Base-by-base conservation (phyloP, 345 rosid genomes). In the Arabis alpina region DNA sequence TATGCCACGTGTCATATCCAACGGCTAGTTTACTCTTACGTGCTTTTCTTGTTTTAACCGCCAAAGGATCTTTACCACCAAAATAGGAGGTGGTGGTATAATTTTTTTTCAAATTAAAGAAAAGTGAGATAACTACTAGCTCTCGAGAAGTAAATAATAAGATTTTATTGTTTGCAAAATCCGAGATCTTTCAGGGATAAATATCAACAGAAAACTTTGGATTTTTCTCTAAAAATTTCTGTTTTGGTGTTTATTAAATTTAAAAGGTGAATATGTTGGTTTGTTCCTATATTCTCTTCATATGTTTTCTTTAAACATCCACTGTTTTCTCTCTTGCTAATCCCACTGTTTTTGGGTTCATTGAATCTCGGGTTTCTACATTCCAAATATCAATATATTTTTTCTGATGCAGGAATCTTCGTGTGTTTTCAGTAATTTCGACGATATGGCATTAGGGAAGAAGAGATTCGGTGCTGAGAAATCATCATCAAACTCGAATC, bases 381-480 rank as follows among this genome's bases (percentile, higher is more conserved):
- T 54, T 32, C 12, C 1, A 61, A n/a, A 23, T 43, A 52, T 42
- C 36, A 19, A 19, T 52, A 6, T 52, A 6, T 37, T n/a, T 71
- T 56, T 41, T 0, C 3, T 40, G 3, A 49, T 40, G 14, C 68
- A 70, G 53, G 63, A 39, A 16, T 69, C 60, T 14, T 69, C 60
- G 24, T 30, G 44, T 12, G 16, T 41, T 52, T 36, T 43, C 34
- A 4, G 25, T 72, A 14, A 34, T 16, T 51, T 25, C 6, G 12
- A 24, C 53, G 56, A 61, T 4, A 85, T 84, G 91, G 88, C 79
- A 10, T 60, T 77, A 64, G 86, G 81, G 11, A 81, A 61, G 71
- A 62, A 63, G 64, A 55, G 11, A 36, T 47, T 61, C 41, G 63
- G 68, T 70, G 68, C 71, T 23, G 58, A 57, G 79, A 80, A 68